Percentiles rank a stretch among this genome's conserved stretches.
These are phyloP conservation scores for Streptanthus diversifolius DNA, from an alignment of 345 rosid species.

Conservation along the genomic window DNA sequence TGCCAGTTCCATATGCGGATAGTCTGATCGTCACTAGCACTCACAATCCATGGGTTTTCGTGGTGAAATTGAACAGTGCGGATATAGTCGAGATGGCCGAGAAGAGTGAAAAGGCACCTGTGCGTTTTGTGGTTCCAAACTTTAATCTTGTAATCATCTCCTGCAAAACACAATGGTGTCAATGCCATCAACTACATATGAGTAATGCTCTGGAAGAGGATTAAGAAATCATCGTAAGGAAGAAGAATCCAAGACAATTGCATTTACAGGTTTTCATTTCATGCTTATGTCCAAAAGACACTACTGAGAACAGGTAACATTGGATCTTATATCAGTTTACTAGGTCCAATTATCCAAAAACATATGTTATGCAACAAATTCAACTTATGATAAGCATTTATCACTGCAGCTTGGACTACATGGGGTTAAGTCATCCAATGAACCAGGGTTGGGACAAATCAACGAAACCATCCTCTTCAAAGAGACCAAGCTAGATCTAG, in stretches of 20 bases:
- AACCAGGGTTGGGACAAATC: neutral
- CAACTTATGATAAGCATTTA: neutral
- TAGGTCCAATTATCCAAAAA: neutral
- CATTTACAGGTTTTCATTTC: neutral
- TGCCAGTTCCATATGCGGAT: slow-evolving; percentile 99
- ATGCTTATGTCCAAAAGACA: neutral
- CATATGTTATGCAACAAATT: neutral
- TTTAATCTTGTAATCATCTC: slow-evolving; percentile 96
- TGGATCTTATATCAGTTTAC: neutral
- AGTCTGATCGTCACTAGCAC: slow-evolving; percentile 99
- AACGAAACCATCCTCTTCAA: neutral
- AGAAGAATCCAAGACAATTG: slow-evolving; percentile 18
- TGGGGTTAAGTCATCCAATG: neutral
- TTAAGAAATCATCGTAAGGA: neutral
- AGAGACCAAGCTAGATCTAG: neutral
- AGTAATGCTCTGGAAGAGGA: neutral
- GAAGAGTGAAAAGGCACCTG: slow-evolving; percentile 89
- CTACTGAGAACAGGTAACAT: neutral
- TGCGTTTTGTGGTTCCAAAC: slow-evolving; percentile 96
- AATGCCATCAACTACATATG: neutral
- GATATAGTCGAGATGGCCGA: slow-evolving; percentile 96
- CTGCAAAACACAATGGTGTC: slow-evolving; percentile 38
- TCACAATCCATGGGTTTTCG: slow-evolving; percentile 97
- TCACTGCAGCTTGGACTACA: slow-evolving; percentile 8
- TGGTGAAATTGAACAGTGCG: slow-evolving; percentile 98